Evolutionary conservation across 805 yeast genomes (phyloP).

Genomic region (Ogataea allantospora): DNA sequence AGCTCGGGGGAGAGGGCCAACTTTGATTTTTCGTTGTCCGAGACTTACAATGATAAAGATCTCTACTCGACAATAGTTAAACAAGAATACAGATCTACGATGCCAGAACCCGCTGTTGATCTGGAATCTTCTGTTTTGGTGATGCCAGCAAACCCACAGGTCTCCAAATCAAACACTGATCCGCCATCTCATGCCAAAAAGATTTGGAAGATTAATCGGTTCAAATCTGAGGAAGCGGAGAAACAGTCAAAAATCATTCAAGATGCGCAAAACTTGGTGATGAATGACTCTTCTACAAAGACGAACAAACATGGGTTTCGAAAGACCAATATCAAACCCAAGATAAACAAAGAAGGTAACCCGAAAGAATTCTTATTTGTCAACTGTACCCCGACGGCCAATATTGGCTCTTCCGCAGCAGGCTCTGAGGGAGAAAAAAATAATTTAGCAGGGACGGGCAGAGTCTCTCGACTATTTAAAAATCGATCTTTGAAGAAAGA

Average conservation of each 20-base stretch:
- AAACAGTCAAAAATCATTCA: conserved; percentile 33
- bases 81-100: background rate
- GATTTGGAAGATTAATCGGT: conserved; percentile 32
- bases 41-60: background rate
- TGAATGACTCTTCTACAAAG: conserved; percentile 16
- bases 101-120: background rate
- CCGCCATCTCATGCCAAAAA: conserved; percentile 23
- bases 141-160: background rate
- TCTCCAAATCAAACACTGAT: background rate
- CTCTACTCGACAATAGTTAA: background rate
- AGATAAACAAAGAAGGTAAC: conserved; percentile 31
- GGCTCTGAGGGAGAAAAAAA: conserved; percentile 17
- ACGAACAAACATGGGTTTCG: conserved; percentile 30
- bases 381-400: conserved; percentile 28
- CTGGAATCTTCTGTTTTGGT: background rate
- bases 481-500: conserved; percentile 18
- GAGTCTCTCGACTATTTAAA: conserved; percentile 24
- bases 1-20: background rate
- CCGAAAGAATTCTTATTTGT: conserved; percentile 36
- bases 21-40: background rate
- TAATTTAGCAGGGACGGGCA: conserved; percentile 10
- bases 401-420: conserved; percentile 3
- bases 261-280: conserved; percentile 22
- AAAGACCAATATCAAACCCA: conserved; percentile 31
- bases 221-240: conserved; percentile 33